Conservation (phyloP, 2,329 filamentous ascomycete genomes). For the Parastagonospora avenae region DNA sequence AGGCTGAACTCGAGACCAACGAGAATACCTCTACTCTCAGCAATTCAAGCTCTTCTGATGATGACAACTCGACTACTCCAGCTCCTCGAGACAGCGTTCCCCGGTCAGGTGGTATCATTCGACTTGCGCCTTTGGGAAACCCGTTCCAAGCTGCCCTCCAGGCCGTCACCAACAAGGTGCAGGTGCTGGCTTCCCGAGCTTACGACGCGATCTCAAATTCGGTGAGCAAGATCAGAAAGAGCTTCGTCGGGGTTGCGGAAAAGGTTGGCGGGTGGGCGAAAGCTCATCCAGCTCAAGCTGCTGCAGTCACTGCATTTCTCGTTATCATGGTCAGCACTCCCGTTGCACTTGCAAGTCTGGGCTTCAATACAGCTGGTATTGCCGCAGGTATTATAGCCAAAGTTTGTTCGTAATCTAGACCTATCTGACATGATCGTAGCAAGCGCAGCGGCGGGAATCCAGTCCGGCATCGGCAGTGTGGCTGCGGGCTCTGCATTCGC, state of each 20-base stretch:
- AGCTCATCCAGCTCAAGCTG: conserved; percentile 6
- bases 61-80: too few species aligned
- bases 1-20: too few species aligned
- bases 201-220: neutral
- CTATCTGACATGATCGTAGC: conserved; percentile 2
- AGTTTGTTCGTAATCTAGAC: too few species aligned
- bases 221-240: neutral
- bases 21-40: too few species aligned
- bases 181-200: neutral
- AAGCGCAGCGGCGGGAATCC: conserved; percentile 27
- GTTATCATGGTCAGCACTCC: conserved; percentile 4
- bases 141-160: neutral
- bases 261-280: conserved; percentile 3
- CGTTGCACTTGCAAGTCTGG: neutral
- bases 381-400: conserved; percentile 2
- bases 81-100: neutral
- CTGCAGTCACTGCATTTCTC: conserved; percentile 5
- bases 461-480: conserved; percentile 25
- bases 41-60: too few species aligned
- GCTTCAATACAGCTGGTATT: conserved; percentile 9
- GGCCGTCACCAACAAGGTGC: neutral
- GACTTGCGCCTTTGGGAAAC: neutral
- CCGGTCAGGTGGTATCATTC: neutral
- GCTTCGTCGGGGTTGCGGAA: neutral
- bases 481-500: conserved; percentile 28